A percentile compares a stretch with the other conserved stretches of the same genome.
phyloP scores from a whole-genome alignment of 2,329 filamentous ascomycete genomes.

The Colletotrichum lupini region DNA sequence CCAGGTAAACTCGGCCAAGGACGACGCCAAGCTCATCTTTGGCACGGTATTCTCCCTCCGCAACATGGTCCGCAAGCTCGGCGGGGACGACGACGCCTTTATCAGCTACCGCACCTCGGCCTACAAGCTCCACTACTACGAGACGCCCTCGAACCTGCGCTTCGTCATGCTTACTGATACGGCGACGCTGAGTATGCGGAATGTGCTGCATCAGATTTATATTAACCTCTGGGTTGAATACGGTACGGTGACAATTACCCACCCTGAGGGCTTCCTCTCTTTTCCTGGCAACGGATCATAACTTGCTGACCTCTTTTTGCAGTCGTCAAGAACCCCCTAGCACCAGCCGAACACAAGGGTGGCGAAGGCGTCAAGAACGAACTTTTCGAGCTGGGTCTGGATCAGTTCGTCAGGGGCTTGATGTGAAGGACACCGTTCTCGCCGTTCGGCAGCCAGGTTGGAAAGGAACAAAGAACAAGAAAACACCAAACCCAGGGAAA shows the following conservation, averaged over 20 bases:
- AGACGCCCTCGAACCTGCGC: constrained; percentile 94
- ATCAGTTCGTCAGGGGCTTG: constrained; percentile 79
- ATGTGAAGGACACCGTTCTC: constrained; percentile 53
- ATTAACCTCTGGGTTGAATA: constrained; percentile 99
- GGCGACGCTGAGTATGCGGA: constrained; percentile 87
- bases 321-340: constrained; percentile 79
- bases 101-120: constrained; percentile 92
- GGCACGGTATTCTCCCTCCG: constrained; percentile 95
- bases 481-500: neutral
- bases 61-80: constrained; percentile 96
- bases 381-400: constrained; percentile 77
- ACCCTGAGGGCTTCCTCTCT: too few species aligned
- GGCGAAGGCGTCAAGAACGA: constrained; percentile 78
- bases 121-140: constrained; percentile 99
- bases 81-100: constrained; percentile 93
- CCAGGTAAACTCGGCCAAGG: constrained; percentile 56
- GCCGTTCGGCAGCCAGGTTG: neutral
- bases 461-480: neutral
- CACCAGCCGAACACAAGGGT: constrained; percentile 75
- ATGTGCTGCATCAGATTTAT: constrained; percentile 97
- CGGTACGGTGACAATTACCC: constrained; percentile 60
- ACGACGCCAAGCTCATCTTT: constrained; percentile 97
- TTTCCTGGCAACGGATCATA: neutral
- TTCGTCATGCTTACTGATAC: constrained; percentile 97
- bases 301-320: constrained; percentile 35